Base-by-base conservation (phyloP, 345 rosid genomes). In the Gossypium australe region DNA sequence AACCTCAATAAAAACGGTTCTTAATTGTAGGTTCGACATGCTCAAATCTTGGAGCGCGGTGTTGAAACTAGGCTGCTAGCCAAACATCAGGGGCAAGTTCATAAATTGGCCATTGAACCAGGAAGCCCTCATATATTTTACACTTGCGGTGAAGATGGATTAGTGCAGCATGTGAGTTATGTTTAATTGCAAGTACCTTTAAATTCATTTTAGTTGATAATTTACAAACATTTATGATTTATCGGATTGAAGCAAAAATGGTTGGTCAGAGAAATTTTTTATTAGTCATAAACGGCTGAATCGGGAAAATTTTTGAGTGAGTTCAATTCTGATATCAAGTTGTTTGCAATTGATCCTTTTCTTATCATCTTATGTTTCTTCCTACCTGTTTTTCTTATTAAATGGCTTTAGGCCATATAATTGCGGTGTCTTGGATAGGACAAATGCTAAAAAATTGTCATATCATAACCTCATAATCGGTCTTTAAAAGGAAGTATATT, bases 61-160 rank as follows among this genome's bases (percentile, higher is more conserved):
- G 64, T 25, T 3, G n/a, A 25, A 60, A 60, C 64, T 60, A 60
- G 64, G 43, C 64, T 60, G 64, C n/a, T 60, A 38, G n/a, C 64
- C 64, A 25, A 60, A 60, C 64, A 60, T 25, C 41, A 25, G 64
- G 64, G 64, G 8, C 34, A 13, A 27, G 64, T 29, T 60, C 41
- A 11, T 60, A 60, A 60, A 60, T 60, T 60, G 64, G 64, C 64
- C 64, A 25, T 60, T 60, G 64, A 60, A 25, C 64, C 41, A 12
- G 64, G 64, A 60, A 60, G 64, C 64, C 64, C 64, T 25, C 41
- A 60, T 60, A 60, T 60, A 60, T 25, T 60, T 25, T 60, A 60
- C 64, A 60, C 64, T 60, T 60, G 64, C 34, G 64, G 64, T 14
- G n/a, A 25, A 25, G 64, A 60, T 60, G 64, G 64, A 13, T 12